These are phyloP conservation scores for Solanum sejunctum DNA, from an alignment of 257 asterid genomes.

Conservation along the genomic window DNA sequence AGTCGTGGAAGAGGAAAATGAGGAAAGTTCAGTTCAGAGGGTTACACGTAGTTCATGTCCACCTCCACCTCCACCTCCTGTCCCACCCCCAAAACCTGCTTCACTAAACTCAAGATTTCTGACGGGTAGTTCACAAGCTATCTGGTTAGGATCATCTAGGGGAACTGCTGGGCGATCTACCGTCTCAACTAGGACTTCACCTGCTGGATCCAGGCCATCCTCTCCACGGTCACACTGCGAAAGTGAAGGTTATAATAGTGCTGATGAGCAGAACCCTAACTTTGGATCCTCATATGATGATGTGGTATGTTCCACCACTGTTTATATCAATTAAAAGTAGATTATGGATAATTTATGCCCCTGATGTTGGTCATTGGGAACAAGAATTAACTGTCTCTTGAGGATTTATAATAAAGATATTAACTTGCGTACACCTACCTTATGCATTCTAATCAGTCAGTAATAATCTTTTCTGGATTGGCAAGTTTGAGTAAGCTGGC, in stretches of 20 bases:
- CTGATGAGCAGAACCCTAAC: constrained; percentile 78
- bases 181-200: constrained; percentile 65
- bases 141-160: constrained; percentile 53
- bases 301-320: constrained; percentile 45
- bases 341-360: not conserved
- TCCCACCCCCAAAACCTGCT: constrained; percentile 85
- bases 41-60: constrained; percentile 57
- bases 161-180: constrained; percentile 57
- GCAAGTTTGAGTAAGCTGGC: not conserved
- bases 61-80: constrained; percentile 98
- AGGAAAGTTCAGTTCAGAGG: constrained; percentile 43
- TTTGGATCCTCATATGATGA: constrained; percentile 69
- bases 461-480: not conserved
- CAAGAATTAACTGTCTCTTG: not conserved
- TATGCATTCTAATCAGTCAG: not conserved
- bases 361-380: not conserved
- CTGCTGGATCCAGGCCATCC: constrained; percentile 87
- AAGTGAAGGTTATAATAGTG: constrained; percentile 93
- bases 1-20: constrained; percentile 44
- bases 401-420: not conserved
- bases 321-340: not conserved
- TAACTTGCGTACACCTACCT: not conserved
- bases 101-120: constrained; percentile 36
- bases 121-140: constrained; percentile 33
- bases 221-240: constrained; percentile 93